Evolutionary conservation across 257 asterid genomes (phyloP).

Genomic region (Solanum corneliomulleri): DNA sequence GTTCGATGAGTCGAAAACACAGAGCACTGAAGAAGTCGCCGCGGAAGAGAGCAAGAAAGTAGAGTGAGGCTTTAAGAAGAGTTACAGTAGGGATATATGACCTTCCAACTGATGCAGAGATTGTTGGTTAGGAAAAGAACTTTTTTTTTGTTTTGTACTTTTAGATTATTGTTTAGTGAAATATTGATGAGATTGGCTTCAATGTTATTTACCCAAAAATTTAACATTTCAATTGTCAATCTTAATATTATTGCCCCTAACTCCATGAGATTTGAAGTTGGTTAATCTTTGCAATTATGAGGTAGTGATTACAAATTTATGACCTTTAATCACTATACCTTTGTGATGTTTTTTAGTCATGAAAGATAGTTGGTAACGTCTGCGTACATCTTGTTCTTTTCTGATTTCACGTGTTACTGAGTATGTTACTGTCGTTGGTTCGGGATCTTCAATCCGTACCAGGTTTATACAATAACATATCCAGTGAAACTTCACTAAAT

Average conservation of each 20-base stretch:
- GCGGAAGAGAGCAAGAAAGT: conserved; percentile 36
- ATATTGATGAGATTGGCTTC: background rate
- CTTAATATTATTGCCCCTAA: background rate
- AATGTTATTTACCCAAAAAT: background rate
- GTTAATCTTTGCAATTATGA: background rate
- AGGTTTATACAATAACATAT: background rate
- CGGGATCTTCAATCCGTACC: background rate
- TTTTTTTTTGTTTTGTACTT: background rate
- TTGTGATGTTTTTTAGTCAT: background rate
- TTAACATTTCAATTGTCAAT: background rate
- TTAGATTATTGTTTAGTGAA: background rate
- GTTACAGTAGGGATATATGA: background rate
- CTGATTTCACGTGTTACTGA: background rate
- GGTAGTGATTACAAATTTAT: background rate
- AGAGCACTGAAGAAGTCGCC: conserved; percentile 23
- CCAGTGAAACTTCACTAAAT: fast-evolving
- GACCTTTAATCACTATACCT: background rate
- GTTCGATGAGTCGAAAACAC: conserved; percentile 59
- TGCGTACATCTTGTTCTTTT: background rate
- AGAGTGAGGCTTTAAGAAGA: conserved; percentile 18
- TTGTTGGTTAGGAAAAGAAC: background rate
- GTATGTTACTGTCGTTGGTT: background rate
- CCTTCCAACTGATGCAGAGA: background rate
- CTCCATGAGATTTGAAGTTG: background rate
- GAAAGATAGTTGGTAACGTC: too few relatives aligned